Evolutionary conservation across 768 basidiomycete genomes (phyloP).

Genomic region (Amanita pseudoporphyria): DNA sequence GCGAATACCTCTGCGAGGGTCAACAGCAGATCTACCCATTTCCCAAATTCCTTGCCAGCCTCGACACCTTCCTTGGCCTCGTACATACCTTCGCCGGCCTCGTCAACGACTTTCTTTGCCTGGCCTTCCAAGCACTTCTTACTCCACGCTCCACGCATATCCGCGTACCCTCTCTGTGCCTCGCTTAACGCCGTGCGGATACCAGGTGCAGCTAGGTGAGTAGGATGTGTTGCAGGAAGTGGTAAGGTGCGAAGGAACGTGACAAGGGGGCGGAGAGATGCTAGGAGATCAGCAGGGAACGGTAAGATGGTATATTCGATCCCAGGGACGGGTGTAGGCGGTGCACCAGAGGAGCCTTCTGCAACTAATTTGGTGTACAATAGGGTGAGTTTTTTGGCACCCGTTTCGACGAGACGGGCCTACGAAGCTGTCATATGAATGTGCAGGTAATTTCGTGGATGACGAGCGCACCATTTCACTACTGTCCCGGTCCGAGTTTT

Average conservation of each 20-base stretch:
- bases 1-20: conserved; percentile 57
- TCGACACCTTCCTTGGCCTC: conserved; percentile 58
- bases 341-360: conserved; percentile 72
- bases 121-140: conserved; percentile 66
- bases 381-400: conserved; percentile 73
- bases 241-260: conserved; percentile 63
- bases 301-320: conserved; percentile 43
- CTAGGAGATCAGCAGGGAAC: conserved; percentile 44
- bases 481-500: conserved; percentile 45
- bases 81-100: conserved; percentile 19
- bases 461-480: conserved; percentile 37
- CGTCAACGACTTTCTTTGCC: conserved; percentile 56
- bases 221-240: conserved; percentile 71
- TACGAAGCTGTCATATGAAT: conserved; percentile 6
- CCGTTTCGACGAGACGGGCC: conserved; percentile 76
- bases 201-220: conserved; percentile 62
- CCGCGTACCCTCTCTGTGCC: conserved; percentile 74
- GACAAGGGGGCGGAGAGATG: conserved; percentile 54
- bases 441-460: not conserved
- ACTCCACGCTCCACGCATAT: conserved; percentile 78
- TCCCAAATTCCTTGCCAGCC: conserved; percentile 62
- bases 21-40: conserved; percentile 59
- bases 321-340: conserved; percentile 40
- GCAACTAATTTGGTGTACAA: conserved; percentile 85
- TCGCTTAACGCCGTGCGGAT: conserved; percentile 63